phyloP scores from a whole-genome alignment of 1,139 yeast genomes.

The Williopsis jadinii region DNA sequence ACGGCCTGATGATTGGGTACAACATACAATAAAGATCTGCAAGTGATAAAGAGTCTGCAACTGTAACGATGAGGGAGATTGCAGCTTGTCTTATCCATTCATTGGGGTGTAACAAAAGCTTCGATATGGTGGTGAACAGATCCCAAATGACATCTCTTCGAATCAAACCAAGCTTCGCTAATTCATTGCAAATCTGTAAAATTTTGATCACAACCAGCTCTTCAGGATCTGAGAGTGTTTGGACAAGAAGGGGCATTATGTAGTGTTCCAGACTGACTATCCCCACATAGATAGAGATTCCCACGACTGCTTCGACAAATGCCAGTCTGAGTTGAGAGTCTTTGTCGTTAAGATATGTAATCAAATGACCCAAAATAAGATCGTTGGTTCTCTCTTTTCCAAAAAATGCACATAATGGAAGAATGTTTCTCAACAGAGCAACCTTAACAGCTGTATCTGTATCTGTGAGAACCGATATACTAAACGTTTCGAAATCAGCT shows the following conservation, averaged over 20 bases:
- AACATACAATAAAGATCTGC: constrained; percentile 82
- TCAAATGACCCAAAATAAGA: constrained; percentile 78
- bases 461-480: constrained; percentile 66
- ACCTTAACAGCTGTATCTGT: constrained; percentile 57
- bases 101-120: constrained; percentile 74
- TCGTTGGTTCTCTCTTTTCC: constrained; percentile 88
- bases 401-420: constrained; percentile 73
- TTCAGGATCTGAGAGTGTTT: constrained; percentile 76
- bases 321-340: constrained; percentile 61
- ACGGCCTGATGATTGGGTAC: constrained; percentile 76
- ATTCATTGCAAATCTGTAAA: constrained; percentile 54
- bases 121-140: constrained; percentile 38
- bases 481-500: constrained; percentile 54
- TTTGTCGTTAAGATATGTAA: constrained; percentile 82
- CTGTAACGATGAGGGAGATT: constrained; percentile 51
- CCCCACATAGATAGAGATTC: constrained; percentile 76
- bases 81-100: constrained; percentile 77
- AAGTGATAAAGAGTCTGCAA: constrained; percentile 54
- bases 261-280: constrained; percentile 80
- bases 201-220: constrained; percentile 79
- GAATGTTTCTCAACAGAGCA: constrained; percentile 58
- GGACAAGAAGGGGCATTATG: constrained; percentile 74
- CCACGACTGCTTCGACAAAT: constrained; percentile 70
- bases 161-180: constrained; percentile 49
- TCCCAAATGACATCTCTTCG: constrained; percentile 44